These are phyloP conservation scores for Blastomyces parvus DNA, from an alignment of 2,329 filamentous ascomycete genomes.

Conservation along the genomic window DNA sequence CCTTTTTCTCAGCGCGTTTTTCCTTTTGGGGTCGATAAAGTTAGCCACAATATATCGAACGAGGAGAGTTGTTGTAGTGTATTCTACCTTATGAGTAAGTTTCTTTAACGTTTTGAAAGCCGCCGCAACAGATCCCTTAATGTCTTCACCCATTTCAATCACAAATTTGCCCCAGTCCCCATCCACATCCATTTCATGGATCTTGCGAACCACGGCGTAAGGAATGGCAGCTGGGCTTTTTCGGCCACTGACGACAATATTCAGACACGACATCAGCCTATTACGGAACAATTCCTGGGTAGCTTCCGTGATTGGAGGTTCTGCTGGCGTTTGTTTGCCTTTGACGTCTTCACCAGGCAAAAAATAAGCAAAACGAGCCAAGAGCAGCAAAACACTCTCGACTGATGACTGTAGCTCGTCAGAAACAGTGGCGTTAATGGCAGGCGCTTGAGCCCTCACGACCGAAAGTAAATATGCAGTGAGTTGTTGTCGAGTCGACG, in stretches of 20 bases:
- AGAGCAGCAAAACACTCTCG: constrained; percentile 36
- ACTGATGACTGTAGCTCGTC: constrained; percentile 35
- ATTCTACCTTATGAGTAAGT: constrained; percentile 29
- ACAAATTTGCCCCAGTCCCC: constrained; percentile 34
- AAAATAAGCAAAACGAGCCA: constrained; percentile 45
- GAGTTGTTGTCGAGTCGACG: constrained; percentile 40
- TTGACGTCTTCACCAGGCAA: constrained; percentile 25
- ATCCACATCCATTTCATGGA: constrained; percentile 31
- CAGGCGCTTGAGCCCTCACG: constrained; percentile 34
- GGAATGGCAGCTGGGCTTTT: constrained; percentile 31
- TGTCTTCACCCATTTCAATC: constrained; percentile 40
- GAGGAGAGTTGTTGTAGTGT: not conserved
- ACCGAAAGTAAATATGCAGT: constrained; percentile 46
- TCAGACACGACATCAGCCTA: constrained; percentile 47
- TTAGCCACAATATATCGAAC: not conserved
- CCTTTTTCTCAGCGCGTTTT: constrained; percentile 44
- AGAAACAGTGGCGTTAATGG: constrained; percentile 21
- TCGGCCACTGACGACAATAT: constrained; percentile 39
- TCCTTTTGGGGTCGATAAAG: constrained; percentile 26
- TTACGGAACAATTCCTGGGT: constrained; percentile 45
- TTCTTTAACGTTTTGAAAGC: constrained; percentile 35
- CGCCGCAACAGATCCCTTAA: constrained; percentile 35
- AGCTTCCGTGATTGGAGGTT: constrained; percentile 39
- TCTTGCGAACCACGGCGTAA: constrained; percentile 33
- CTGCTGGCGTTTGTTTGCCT: constrained; percentile 21